Base-by-base conservation (phyloP, 345 rosid species). In the Lumnitzera racemosa region DNA sequence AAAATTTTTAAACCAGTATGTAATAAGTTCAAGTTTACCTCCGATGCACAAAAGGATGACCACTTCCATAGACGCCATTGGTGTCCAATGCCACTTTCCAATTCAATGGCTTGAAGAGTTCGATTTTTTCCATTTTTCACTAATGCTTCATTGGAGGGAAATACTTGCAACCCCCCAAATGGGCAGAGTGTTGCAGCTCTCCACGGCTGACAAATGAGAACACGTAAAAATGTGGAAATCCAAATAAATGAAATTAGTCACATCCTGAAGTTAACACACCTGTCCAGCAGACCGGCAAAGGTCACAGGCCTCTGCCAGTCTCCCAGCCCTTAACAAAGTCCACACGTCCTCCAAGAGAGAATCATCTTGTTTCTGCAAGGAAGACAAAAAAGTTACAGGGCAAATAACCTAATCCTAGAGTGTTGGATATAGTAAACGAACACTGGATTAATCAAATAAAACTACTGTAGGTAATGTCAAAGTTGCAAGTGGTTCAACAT, bases 271-370 rank as follows among this genome's bases (percentile, higher is more conserved):
- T 70, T 53, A 61, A 20, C 61, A 58, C 75, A 94, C 99, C 96
- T 94, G 97, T 69, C 97, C 96, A 57, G 96, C 99, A 27, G 97
- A 88, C 56, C 88, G 85, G 82, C 99, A 94, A 67, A 94, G 91
- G 49, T 80, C 83, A 62, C 90, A 86, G 64, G 99, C 99, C 82
- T 94, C 96, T 56, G 84, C 86, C 50, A 83, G 62, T 79, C 99
- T 84, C 68, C 99, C 99, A 53, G 97, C 99, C 83, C 95, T 83
- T 73, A 94, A 61, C 51, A 94, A 83, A 64, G 83, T 86, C 97
- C 99, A 94, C 24, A 86, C 87, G 79, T 94, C 99, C 75, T 94
- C 99, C 61, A 94, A 75, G 54, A 94, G 87, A 66, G 89, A 94
- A 65, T 94, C 95, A 65, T 94, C 96, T 85, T 90, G 97, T 76